These are phyloP conservation scores for Amborella trichopoda DNA, from an alignment of 164 flowering plant species.

Conservation along the genomic window DNA sequence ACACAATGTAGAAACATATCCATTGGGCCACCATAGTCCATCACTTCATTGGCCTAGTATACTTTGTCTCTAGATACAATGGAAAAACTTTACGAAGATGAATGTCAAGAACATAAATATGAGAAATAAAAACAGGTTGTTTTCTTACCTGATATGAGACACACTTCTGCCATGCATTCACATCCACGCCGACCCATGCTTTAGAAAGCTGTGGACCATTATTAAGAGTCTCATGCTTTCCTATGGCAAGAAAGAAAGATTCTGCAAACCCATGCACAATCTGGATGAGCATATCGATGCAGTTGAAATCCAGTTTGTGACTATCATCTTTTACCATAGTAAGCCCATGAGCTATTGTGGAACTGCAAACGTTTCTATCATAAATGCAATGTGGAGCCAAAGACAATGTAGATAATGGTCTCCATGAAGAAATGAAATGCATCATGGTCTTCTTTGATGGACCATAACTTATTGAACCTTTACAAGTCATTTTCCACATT, in stretches of 20 bases:
- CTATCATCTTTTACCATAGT: conserved; percentile 2
- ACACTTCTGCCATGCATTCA: conserved; percentile 52
- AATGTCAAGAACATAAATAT: too few species aligned
- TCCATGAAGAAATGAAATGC: conserved; percentile 1
- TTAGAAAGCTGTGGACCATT: conserved; percentile 34
- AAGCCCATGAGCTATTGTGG: too few species aligned
- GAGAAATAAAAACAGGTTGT: too few species aligned
- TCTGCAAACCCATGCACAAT: conserved; percentile 46
- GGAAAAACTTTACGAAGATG: neutral
- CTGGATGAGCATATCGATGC: conserved; percentile 35
- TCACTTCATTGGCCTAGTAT: neutral
- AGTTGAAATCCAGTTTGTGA: conserved; percentile 15
- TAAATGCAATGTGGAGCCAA: conserved; percentile 12
- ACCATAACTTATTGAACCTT: neutral
- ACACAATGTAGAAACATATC: neutral
- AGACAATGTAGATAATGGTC: conserved; percentile 14
- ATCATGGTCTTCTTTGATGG: neutral
- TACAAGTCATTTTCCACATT: neutral
- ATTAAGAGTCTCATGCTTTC: conserved; percentile 23
- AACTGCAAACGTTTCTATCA: too few species aligned
- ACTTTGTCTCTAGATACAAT: neutral
- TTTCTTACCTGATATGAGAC: conserved; percentile 49
- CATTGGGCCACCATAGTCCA: neutral
- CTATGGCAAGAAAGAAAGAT: conserved; percentile 34
- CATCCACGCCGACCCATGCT: conserved; percentile 68